Conservation (phyloP, 2,329 filamentous ascomycete species). For the Volutella citrinella region DNA sequence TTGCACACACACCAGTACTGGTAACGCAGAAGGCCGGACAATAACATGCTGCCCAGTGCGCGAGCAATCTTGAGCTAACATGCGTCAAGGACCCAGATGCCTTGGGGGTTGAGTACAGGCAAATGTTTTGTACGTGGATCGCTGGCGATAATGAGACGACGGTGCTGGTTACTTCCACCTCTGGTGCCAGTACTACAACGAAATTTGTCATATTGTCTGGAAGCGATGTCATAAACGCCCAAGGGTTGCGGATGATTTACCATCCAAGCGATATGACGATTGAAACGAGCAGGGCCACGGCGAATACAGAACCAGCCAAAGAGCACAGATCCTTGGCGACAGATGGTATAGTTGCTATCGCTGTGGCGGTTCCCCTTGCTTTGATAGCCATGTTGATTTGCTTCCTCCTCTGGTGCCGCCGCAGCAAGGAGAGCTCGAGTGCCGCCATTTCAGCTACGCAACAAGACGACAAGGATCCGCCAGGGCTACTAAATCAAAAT, state of each 20-base stretch:
- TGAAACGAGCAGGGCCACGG: constrained; percentile 8
- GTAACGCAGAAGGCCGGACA: constrained; percentile 26
- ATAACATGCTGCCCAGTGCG: constrained; percentile 34
- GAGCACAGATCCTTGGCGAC: constrained; percentile 8
- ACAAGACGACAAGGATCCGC: constrained; percentile 4
- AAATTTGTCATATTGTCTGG: constrained; percentile 16
- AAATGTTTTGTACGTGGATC: constrained; percentile 32
- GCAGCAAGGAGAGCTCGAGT: constrained; percentile 2
- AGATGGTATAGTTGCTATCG: constrained; percentile 26
- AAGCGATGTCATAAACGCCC: constrained; percentile 30
- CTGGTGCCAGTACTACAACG: constrained; percentile 20
- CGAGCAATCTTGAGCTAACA: constrained; percentile 21
- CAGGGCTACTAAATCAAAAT: constrained; percentile 7
- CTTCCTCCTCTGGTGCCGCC: constrained; percentile 28
- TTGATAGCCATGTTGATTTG: constrained; percentile 21
- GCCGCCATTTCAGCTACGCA: no score
- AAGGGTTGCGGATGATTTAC: constrained; percentile 34
- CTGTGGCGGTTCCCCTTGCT: constrained; percentile 28
- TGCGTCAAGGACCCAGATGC: constrained; percentile 24
- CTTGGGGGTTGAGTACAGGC: no score
- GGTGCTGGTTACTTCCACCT: constrained; percentile 24
- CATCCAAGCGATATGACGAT: constrained; percentile 24
- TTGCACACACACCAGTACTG: constrained; percentile 25
- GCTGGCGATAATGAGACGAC: constrained; percentile 21
- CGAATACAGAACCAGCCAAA: constrained; percentile 3